Evolutionary conservation across 164 flowering plant genomes (phyloP), one percentile per base, ranked within the genome.

Genomic region (Magnolia sinica): DNA sequence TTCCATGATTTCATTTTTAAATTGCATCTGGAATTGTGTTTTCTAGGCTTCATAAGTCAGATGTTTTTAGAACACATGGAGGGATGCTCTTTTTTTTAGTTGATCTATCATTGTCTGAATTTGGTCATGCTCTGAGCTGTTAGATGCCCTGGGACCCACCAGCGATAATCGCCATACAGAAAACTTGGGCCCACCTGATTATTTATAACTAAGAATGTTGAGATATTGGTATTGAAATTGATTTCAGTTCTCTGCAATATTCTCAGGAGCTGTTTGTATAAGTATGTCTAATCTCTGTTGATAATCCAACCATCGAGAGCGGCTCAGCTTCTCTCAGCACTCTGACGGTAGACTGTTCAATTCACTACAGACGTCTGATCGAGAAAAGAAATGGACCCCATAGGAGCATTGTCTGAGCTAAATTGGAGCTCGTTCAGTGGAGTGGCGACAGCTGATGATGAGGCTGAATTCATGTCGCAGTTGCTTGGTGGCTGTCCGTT

Each of bases 401-500:
- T 79, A 14, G 89, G 83, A 80, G 86, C 78, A 29, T 80, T 84
- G 71, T 81, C 79, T 66, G 86, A 82, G 59, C 85, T 81, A n/a
- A 90, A 89, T 72, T 89, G 90, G 88, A 87, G 83, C 8, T 80
- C 82, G 7, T 72, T 85, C 64, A 70, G 79, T 76, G 91, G 85
- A 64, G 73, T 84, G 51, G 78, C 78, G 76, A 83, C 87, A 29
- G 70, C 78, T 24, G 90, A 91, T 59, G 95, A 92, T 59, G 95
- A 92, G 79, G 86, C 90, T 45, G 89, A 90, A 73, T 89, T 92
- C 84, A 86, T 92, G 92, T 85, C 93, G 5, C 89, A 87, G 73
- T 84, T 88, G 80, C 88, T 89, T 61, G 78, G 80, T 24, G 83
- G 74, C 72, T 83, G 65, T 71, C 80, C 86, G 0, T 9, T 81